phyloP scores from a whole-genome alignment of 2,329 filamentous ascomycete species.

The Cercospora janseana region DNA sequence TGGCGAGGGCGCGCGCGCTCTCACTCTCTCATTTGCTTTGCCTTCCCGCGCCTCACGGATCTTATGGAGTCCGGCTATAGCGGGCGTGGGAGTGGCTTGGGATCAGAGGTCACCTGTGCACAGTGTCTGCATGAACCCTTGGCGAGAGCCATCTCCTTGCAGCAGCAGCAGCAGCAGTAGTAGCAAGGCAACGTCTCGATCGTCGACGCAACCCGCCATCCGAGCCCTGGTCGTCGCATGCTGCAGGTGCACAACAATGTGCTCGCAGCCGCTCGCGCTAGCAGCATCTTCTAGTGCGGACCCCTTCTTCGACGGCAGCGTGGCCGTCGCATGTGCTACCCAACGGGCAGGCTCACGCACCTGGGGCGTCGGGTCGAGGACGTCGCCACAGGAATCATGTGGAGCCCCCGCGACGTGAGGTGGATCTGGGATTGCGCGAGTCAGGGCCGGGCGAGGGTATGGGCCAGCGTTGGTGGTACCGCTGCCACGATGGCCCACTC shows the following conservation, averaged over 20 bases:
- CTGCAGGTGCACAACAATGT: neutral
- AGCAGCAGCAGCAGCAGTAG: too few relatives aligned
- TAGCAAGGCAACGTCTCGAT: too few relatives aligned
- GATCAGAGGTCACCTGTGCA: constrained; percentile 5
- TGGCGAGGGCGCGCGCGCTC: too few relatives aligned
- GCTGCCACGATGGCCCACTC: constrained; percentile 1
- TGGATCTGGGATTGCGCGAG: constrained; percentile 1
- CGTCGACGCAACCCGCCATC: neutral
- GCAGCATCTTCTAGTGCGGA: constrained; percentile 1
- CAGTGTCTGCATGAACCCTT: constrained; percentile 3
- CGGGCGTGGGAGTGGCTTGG: neutral
- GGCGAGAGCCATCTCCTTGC: constrained; percentile 4
- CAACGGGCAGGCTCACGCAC: neutral
- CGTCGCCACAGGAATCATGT: neutral
- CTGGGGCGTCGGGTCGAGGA: neutral
- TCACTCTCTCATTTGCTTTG: constrained; percentile 7
- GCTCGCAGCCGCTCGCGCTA: constrained; percentile 1
- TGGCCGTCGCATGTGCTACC: neutral
- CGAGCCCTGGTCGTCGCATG: constrained; percentile 1
- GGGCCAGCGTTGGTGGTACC: neutral
- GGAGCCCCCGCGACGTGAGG: neutral
- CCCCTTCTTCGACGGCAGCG: neutral
- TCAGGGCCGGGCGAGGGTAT: neutral
- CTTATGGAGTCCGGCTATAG: constrained; percentile 1
- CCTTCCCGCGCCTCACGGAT: neutral